Percentiles rank a stretch among this genome's conserved stretches.
Evolutionary conservation across 106 monocot genomes (phyloP).

Genomic region (Posidonia australis): DNA sequence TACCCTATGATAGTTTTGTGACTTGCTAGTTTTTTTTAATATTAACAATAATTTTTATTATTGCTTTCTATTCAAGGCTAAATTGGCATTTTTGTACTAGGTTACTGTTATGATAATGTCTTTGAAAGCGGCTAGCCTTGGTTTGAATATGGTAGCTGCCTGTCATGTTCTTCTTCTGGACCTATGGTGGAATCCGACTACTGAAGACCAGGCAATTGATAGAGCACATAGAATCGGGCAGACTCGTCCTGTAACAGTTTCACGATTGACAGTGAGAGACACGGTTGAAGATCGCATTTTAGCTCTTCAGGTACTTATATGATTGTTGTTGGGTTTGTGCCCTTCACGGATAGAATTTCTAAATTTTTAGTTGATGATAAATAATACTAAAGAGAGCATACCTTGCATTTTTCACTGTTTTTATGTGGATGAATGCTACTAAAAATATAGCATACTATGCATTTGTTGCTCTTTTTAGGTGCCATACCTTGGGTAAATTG

Average conservation of each 20-base stretch:
- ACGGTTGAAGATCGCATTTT: constrained; percentile 92
- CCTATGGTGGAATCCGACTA: constrained; percentile 97
- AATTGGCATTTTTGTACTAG: constrained; percentile 14
- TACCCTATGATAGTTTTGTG: neutral
- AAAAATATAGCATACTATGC: too few relatives aligned
- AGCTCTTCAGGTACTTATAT: constrained; percentile 56
- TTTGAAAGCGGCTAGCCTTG: constrained; percentile 93
- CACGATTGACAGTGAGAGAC: constrained; percentile 59
- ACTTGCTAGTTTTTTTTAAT: too few relatives aligned
- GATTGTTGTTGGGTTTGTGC: neutral
- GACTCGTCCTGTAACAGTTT: constrained; percentile 86
- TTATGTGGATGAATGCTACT: too few relatives aligned
- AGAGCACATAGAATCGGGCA: constrained; percentile 96
- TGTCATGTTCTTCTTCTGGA: constrained; percentile 89
- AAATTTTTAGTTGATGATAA: neutral
- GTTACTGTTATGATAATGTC: constrained; percentile 96
- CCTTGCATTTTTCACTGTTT: too few relatives aligned
- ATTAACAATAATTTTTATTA: neutral
- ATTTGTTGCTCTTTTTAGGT: too few relatives aligned
- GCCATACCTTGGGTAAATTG: too few relatives aligned
- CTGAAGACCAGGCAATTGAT: constrained; percentile 96
- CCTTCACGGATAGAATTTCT: neutral
- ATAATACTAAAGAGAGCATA: too few relatives aligned
- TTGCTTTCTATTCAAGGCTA: neutral
- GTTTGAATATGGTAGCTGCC: constrained; percentile 86